phyloP scores from a whole-genome alignment of 208 protist species.

The Acanthamoeba lenticulata region DNA sequence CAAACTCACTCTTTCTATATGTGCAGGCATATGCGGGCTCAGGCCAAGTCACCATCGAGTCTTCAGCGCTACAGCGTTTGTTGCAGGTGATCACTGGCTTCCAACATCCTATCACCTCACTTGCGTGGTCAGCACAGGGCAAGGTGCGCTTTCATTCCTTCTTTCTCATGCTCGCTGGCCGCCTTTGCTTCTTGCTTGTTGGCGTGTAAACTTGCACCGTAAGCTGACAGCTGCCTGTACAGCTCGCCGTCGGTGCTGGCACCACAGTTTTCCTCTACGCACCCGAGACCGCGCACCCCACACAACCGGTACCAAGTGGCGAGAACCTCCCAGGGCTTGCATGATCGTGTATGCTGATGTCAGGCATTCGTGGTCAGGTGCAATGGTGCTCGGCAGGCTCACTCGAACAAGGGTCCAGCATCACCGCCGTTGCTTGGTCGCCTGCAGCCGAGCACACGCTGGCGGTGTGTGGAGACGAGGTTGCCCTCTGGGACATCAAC shows the following conservation, averaged over 20 bases:
- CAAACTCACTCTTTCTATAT: not conserved
- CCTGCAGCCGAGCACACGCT: not conserved
- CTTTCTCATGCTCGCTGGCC: not conserved
- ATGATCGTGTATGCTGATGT: not conserved
- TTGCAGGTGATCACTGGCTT: not conserved
- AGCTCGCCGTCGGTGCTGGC: slow-evolving; percentile 18
- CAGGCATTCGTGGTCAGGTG: no score
- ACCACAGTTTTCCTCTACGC: slow-evolving; percentile 40
- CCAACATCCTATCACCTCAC: not conserved
- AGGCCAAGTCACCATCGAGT: not conserved
- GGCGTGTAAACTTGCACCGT: not conserved
- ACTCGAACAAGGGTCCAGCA: not conserved
- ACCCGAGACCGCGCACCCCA: not conserved
- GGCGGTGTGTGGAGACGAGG: not conserved
- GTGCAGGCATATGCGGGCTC: slow-evolving; percentile 8
- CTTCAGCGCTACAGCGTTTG: slow-evolving; percentile 26
- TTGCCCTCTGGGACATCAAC: not conserved
- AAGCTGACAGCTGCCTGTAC: not conserved
- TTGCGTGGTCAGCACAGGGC: not conserved
- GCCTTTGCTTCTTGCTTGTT: not conserved
- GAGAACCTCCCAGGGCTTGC: no score
- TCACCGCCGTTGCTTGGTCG: not conserved
- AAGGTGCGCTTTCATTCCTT: not conserved
- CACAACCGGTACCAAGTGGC: no score
- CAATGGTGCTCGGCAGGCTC: not conserved